phyloP scores from a whole-genome alignment of 2,329 filamentous ascomycete genomes.

The Tolypocladium capitatum region DNA sequence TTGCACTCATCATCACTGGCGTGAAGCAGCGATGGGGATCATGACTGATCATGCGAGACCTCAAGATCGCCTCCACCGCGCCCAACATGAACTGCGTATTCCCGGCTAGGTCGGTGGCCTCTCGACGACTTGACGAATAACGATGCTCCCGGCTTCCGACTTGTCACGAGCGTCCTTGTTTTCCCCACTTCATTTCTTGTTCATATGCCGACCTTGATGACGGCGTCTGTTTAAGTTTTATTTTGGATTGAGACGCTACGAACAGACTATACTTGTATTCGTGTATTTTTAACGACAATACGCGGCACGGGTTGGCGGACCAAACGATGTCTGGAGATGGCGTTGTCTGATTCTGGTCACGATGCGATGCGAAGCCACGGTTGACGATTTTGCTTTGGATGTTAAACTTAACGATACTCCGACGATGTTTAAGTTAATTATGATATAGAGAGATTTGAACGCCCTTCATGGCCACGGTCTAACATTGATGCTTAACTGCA shows the following conservation, averaged over 20 bases:
- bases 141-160: neutral
- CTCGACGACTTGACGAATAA: neutral
- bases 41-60: slow-evolving; percentile 4
- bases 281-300: neutral
- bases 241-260: neutral
- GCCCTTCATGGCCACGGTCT: neutral
- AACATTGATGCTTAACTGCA: neutral
- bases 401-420: neutral
- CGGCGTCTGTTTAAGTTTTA: neutral
- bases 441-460: neutral
- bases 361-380: neutral
- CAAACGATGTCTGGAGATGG: neutral
- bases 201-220: neutral
- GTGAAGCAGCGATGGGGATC: slow-evolving; percentile 34
- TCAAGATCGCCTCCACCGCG: neutral
- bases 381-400: neutral
- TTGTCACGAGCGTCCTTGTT: neutral
- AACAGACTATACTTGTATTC: neutral
- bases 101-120: neutral
- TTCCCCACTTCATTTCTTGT: neutral
- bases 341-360: neutral
- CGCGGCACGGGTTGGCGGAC: neutral
- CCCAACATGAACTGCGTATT: neutral
- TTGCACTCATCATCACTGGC: slow-evolving; percentile 38
- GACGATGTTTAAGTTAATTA: neutral